Base-by-base conservation (phyloP, 2,329 filamentous ascomycete genomes). In the Trichoderma arundinaceum region DNA sequence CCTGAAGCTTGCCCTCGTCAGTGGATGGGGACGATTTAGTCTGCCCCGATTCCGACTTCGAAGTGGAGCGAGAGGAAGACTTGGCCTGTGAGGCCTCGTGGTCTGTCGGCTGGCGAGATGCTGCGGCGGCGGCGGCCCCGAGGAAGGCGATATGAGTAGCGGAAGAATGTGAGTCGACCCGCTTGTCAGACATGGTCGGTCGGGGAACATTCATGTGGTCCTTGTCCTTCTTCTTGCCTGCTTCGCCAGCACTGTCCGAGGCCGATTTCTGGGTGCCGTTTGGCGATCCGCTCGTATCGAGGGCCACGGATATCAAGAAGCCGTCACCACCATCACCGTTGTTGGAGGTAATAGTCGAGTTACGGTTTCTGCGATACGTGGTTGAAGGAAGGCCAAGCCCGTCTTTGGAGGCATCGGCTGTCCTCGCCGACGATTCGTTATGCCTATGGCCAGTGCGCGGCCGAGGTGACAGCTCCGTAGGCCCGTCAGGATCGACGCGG, bases 111-210 rank as follows among this genome's bases (percentile, higher is more conserved):
- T 77, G 35, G 32, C 52, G 48, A n/a, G 59, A 22, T 33, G 59
- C 28, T n/a, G 59, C 59, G 2, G 57, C 57, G 1, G 41, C 41
- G 28, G 54, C 54, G 7, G 94, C 95, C 72, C 96, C 92, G 75
- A 96, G 92, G 75, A 93, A 96, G 22, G 92, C 91, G 72, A 96
- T 96, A 73, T 97, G 93, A n/a, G 93, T 92, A 15, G 92, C 93
- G 2, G 88, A 85, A 66, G 80, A 76, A 64, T 81, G 80, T 1
- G 83, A 84, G 49, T 84, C 84, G 15, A 72, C 73, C 54, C 81
- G 82, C 70, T 78, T 83, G 59, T 86, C 82, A 3, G 77, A 69
- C 15, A 78, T 70, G 2, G 76, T 70, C n/a, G 77, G 61, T 73
- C 73, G 82, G 84, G 39, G 79, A n/a, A 13, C 52, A 68, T 76